A percentile compares a stretch with the other conserved stretches of the same genome.
Conservation (phyloP, 257 asterid genomes). For the Euphrasia confusa region DNA sequence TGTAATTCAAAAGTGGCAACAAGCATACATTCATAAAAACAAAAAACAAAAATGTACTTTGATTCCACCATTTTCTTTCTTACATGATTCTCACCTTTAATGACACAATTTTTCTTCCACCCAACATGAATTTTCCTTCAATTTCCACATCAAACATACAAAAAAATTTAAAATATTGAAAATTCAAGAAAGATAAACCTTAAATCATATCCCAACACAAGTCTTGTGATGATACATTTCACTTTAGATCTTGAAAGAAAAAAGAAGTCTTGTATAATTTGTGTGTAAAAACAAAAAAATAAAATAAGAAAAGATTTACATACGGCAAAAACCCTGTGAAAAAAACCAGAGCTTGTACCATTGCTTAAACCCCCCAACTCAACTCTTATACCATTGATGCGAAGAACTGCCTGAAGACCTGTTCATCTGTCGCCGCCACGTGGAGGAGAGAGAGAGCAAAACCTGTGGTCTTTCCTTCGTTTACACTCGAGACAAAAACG, state of each 20-base stretch:
- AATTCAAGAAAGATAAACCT: conserved; percentile 30
- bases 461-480: conserved; percentile 43
- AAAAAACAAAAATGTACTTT: too few relatives aligned
- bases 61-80: too few relatives aligned
- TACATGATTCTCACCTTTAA: conserved; percentile 35
- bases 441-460: conserved; percentile 41
- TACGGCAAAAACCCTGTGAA: conserved; percentile 50
- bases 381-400: conserved; percentile 71
- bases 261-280: too few relatives aligned
- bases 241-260: too few relatives aligned
- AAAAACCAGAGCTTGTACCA: conserved; percentile 43
- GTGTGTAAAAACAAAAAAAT: too few relatives aligned
- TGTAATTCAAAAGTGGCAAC: too few relatives aligned
- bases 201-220: conserved; percentile 5
- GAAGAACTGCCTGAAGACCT: conserved; percentile 75
- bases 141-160: conserved; percentile 27
- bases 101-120: conserved; percentile 23
- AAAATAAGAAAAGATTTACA: too few relatives aligned
- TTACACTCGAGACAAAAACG: conserved; percentile 66
- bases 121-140: conserved; percentile 29
- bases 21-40: too few relatives aligned
- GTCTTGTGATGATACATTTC: conserved; percentile 21
- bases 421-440: conserved; percentile 59
- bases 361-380: conserved; percentile 64
- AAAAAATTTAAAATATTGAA: background rate